phyloP scores from a whole-genome alignment of 371 early-diverging fungal genomes.

The Saksenaea vasiformis region DNA sequence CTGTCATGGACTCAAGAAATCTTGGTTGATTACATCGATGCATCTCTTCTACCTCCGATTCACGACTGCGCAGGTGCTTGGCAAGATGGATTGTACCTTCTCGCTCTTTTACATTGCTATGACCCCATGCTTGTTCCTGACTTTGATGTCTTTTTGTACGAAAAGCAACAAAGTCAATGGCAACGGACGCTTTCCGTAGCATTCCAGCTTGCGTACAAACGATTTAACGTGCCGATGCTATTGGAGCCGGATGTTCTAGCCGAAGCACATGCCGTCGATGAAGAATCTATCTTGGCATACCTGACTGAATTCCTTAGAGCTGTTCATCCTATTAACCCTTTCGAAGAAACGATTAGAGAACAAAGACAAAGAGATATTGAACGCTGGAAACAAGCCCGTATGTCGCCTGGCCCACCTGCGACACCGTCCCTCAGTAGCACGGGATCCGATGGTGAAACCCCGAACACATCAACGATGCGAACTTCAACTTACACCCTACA shows the following conservation, averaged over 20 bases:
- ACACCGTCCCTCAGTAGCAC: conserved; percentile 4
- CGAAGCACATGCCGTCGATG: conserved; percentile 16
- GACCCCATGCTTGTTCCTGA: conserved; percentile 61
- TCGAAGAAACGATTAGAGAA: neutral
- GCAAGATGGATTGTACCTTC: conserved; percentile 67
- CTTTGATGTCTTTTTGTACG: conserved; percentile 28
- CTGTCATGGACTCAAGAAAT: conserved; percentile 62
- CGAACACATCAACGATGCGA: conserved; percentile 3
- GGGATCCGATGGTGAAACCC: conserved; percentile 9
- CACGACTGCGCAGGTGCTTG: conserved; percentile 60
- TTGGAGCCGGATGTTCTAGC: conserved; percentile 20
- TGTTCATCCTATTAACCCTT: conserved; percentile 11
- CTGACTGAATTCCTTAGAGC: conserved; percentile 20
- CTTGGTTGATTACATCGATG: conserved; percentile 58
- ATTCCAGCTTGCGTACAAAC: conserved; percentile 22
- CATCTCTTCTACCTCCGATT: conserved; percentile 46
- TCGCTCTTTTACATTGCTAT: conserved; percentile 67
- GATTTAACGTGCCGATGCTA: conserved; percentile 24
- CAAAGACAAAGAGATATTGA: conserved; percentile 18
- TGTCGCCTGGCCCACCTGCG: conserved; percentile 5
- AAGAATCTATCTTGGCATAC: conserved; percentile 22
- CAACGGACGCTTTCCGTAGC: conserved; percentile 17
- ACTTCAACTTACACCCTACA: conserved; percentile 40
- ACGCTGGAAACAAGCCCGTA: conserved; percentile 10
- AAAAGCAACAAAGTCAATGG: conserved; percentile 13